Evolutionary conservation across 2,329 filamentous ascomycete genomes (phyloP), one percentile per base, ranked within the genome.

Genomic region (Xylaria polymorpha): DNA sequence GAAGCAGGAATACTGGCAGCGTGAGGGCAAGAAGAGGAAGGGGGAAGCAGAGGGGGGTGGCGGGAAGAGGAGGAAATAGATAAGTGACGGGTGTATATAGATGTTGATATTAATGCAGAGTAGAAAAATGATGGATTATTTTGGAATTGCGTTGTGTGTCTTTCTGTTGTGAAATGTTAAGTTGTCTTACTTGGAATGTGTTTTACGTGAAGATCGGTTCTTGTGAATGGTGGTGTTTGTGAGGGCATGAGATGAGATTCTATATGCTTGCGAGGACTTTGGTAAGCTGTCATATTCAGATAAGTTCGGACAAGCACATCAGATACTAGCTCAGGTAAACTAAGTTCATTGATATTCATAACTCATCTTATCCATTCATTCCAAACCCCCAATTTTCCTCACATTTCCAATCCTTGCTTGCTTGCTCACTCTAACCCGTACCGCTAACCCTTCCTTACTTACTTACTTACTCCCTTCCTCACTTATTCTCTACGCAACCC

Each of bases 1-100:
- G 84, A 92, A 90, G 79, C 92, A 97, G 80, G 94, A 97, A 75
- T 99, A 90, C 79, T 99, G 96, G 96, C 86, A 90, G 76, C 90
- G 90, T 76, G 97, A 99, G 82, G 96, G 96, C 10, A 93, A 91
- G 84, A 89, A 89, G 83, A 81, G 87, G 71, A 83, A 81, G 64
- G 80, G 81, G 1, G 80, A 77, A 1, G 81, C 81, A 6, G 81
- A 80, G 1, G 82, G 79, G 5, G 79, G 79, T 8, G 80, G 81
- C 0, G 76, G 74, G 8, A 83, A 83, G 78, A 78, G 81, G 64
- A 69, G 72, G 25, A 71, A 18, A 29, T 73, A 72, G 65, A 44
- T 20, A 55, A 9, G 48, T 41, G 20, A 37, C 7, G 39, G 56
- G n/a, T 57, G 44, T 50, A 55, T 55, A 32, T 63, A 51, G 9